Percentiles rank a stretch among this genome's conserved stretches.
These are phyloP conservation scores for Penicillium desertorum DNA, from an alignment of 495 filamentous ascomycete genomes.

Conservation along the genomic window DNA sequence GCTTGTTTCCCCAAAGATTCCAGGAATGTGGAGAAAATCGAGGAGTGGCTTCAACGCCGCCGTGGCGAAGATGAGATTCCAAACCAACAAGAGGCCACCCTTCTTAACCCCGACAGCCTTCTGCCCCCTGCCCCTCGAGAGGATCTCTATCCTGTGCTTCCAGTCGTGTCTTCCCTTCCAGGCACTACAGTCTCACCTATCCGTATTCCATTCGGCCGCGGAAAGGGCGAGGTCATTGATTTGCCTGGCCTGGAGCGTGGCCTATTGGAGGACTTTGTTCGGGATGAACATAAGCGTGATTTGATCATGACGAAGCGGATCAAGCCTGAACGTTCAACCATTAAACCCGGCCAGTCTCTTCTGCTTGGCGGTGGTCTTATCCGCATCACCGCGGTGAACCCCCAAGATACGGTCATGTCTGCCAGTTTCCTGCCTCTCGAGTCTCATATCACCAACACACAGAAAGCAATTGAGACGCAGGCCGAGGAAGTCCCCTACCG, in stretches of 20 bases:
- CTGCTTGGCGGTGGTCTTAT: conserved; percentile 83
- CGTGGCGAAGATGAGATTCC: conserved; percentile 23
- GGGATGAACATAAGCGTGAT: conserved; percentile 57
- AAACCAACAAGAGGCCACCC: conserved; percentile 15
- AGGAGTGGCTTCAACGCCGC: conserved; percentile 34
- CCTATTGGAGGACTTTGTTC: conserved; percentile 66
- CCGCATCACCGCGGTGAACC: conserved; percentile 74
- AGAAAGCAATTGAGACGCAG: conserved; percentile 72
- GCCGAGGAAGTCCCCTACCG: conserved; percentile 52
- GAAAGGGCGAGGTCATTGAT: conserved; percentile 89
- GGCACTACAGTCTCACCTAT: conserved; percentile 96
- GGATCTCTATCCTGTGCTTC: conserved; percentile 73
- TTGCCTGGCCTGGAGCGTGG: conserved; percentile 81
- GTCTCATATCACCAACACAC: conserved; percentile 71
- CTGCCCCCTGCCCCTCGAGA: conserved; percentile 76
- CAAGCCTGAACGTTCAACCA: conserved; percentile 61
- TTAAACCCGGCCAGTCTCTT: conserved; percentile 80
- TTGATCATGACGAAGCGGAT: conserved; percentile 76
- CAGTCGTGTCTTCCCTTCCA: conserved; percentile 78
- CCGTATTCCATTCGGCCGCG: conserved; percentile 78
- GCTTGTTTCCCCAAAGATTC: conserved; percentile 81
- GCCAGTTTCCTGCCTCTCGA: conserved; percentile 77
- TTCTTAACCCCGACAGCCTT: conserved; percentile 41
- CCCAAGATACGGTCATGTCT: conserved; percentile 61
- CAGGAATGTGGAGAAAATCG: conserved; percentile 45